Evolutionary conservation across 1,284 basidiomycete genomes (phyloP).

Genomic region (Acaromyces ingoldii): DNA sequence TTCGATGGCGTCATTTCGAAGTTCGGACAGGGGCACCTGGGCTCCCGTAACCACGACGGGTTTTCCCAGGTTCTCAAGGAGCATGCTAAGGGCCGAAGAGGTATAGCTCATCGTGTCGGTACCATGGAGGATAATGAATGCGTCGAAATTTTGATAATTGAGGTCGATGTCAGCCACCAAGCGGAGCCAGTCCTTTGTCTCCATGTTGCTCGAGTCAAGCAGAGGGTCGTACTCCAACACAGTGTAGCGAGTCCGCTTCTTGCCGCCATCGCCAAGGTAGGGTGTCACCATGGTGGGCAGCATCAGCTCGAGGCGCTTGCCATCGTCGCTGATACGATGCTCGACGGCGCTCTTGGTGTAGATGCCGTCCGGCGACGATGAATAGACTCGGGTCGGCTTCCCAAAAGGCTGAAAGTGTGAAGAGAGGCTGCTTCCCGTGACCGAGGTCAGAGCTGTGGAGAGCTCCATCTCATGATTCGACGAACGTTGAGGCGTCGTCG

Average conservation of each 20-base stretch:
- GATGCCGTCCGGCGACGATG: slow-evolving; percentile 14
- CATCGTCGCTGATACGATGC: slow-evolving; percentile 20
- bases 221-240: slow-evolving; percentile 55
- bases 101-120: slow-evolving; percentile 59
- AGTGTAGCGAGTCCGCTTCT: slow-evolving; percentile 27
- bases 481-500: slow-evolving; percentile 18
- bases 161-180: slow-evolving; percentile 85
- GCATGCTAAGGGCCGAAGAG: slow-evolving; percentile 59
- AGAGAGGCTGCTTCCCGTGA: slow-evolving; percentile 3
- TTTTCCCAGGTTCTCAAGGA: slow-evolving; percentile 85
- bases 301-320: slow-evolving; percentile 28
- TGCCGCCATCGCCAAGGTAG: slow-evolving; percentile 18
- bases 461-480: neutral
- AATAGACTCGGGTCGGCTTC: neutral
- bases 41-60: slow-evolving; percentile 82
- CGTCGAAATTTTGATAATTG: slow-evolving; percentile 77
- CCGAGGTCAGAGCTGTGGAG: neutral
- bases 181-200: slow-evolving; percentile 71
- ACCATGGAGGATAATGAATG: slow-evolving; percentile 83
- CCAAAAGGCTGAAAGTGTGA: neutral
- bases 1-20: slow-evolving; percentile 69
- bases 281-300: slow-evolving; percentile 43
- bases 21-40: slow-evolving; percentile 81
- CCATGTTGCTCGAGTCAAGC: slow-evolving; percentile 78
- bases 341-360: slow-evolving; percentile 31